Evolutionary conservation across 2,329 filamentous ascomycete species (phyloP).

Genomic region (Verticillium nonalfalfae): DNA sequence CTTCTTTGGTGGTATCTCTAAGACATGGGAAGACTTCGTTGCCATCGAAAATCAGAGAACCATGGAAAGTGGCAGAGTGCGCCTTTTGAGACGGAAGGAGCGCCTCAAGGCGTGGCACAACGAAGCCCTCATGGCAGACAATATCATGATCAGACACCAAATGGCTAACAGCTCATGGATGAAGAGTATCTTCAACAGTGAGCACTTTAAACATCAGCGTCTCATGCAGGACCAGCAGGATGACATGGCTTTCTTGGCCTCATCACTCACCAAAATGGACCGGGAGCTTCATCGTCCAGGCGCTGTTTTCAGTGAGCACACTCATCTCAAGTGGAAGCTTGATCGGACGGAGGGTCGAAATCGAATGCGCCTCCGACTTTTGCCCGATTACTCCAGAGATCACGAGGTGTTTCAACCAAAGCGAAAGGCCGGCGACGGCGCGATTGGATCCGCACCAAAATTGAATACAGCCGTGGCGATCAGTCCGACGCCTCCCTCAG

Average conservation of each 20-base stretch:
- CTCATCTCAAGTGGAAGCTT: conserved; percentile 74
- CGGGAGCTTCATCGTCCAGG: conserved; percentile 72
- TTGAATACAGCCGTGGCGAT: conserved; percentile 12
- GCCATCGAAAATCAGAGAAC: conserved; percentile 73
- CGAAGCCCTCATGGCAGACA: conserved; percentile 63
- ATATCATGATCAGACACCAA: conserved; percentile 73
- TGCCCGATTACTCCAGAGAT: conserved; percentile 66
- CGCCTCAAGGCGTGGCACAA: conserved; percentile 73
- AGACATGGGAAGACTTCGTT: conserved; percentile 85
- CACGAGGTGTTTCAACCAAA: conserved; percentile 81
- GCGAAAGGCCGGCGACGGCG: conserved; percentile 38
- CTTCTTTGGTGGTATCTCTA: conserved; percentile 77
- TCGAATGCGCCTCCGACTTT: conserved; percentile 82
- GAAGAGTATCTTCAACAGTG: conserved; percentile 89
- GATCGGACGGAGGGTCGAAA: conserved; percentile 95
- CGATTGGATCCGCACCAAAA: conserved; percentile 9
- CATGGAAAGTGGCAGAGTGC: conserved; percentile 64
- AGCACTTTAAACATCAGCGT: conserved; percentile 86
- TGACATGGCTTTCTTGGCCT: conserved; percentile 70
- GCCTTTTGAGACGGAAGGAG: conserved; percentile 72
- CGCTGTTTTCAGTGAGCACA: conserved; percentile 66
- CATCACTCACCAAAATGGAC: conserved; percentile 72
- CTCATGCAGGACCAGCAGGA: conserved; percentile 91
- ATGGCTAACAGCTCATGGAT: conserved; percentile 86
- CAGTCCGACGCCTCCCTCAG: conserved; percentile 12